A percentile compares a stretch with the other conserved stretches of the same genome.
These are phyloP conservation scores for Exophiala alcalophila DNA, from an alignment of 2,329 filamentous ascomycete genomes.

Conservation along the genomic window DNA sequence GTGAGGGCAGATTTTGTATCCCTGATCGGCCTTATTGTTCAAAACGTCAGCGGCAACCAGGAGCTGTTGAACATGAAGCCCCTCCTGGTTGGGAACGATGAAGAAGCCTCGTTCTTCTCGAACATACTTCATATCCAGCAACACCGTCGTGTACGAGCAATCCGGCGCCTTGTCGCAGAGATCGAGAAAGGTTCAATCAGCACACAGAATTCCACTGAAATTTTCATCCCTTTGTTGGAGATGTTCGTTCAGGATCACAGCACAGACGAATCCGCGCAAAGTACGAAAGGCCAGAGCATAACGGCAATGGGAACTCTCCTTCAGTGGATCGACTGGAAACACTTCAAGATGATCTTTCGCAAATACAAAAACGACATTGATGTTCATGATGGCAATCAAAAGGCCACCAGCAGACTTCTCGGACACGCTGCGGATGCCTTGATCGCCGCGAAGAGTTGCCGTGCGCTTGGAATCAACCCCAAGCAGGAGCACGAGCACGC, in stretches of 20 bases:
- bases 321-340: conserved; percentile 79
- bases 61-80: conserved; percentile 70
- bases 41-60: conserved; percentile 65
- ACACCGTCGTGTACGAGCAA: conserved; percentile 76
- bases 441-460: conserved; percentile 49
- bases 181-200: conserved; percentile 63
- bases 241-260: conserved; percentile 86
- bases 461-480: conserved; percentile 25
- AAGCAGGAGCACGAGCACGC: conserved; percentile 19
- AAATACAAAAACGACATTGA: conserved; percentile 83
- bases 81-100: conserved; percentile 68
- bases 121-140: conserved; percentile 90
- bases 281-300: conserved; percentile 82
- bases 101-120: conserved; percentile 83
- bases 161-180: conserved; percentile 70
- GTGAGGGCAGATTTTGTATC: conserved; percentile 79
- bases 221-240: conserved; percentile 88
- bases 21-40: conserved; percentile 75
- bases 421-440: conserved; percentile 78
- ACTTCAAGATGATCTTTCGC: conserved; percentile 80
- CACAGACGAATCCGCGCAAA: conserved; percentile 74
- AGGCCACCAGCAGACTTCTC: conserved; percentile 78
- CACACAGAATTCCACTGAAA: conserved; percentile 75
- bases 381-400: conserved; percentile 56
- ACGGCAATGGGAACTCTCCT: conserved; percentile 72